Percentiles rank a stretch among this genome's conserved stretches.
Conservation (phyloP, 2,329 filamentous ascomycete genomes). For the Magnaporthiopsis incrustans region DNA sequence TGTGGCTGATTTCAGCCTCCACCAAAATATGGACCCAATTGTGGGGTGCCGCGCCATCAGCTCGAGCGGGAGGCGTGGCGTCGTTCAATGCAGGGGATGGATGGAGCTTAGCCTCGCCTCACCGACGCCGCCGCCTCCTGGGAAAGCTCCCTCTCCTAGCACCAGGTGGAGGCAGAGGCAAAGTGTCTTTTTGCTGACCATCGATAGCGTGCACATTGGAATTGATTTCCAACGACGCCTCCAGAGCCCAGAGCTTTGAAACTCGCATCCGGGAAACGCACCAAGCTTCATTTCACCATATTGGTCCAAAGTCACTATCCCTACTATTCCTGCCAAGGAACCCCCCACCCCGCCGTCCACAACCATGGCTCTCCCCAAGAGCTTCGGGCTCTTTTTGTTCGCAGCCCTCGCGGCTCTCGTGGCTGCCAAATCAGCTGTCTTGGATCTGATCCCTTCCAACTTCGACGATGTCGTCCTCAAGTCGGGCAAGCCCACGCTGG, state of each 20-base stretch:
- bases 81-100: not conserved
- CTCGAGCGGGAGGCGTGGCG: no score
- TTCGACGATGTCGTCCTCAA: constrained; percentile 86
- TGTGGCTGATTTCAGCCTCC: not conserved
- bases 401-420: constrained; percentile 43
- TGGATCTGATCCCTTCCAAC: constrained; percentile 83
- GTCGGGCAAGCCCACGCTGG: constrained; percentile 88
- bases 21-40: not conserved
- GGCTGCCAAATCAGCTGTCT: constrained; percentile 70
- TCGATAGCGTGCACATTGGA: not conserved
- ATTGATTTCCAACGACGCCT: not conserved
- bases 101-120: not conserved
- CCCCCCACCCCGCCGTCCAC: not conserved
- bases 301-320: no score
- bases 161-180: not conserved
- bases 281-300: no score
- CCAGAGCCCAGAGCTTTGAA: not conserved
- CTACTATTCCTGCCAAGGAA: not conserved
- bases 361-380: constrained; percentile 51
- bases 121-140: not conserved
- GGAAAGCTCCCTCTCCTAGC: not conserved
- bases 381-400: constrained; percentile 38
- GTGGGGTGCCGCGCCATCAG: not conserved
- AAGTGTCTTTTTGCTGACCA: not conserved
- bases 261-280: not conserved